A percentile compares a stretch with the other conserved stretches of the same genome.
Evolutionary conservation across 352 stramenopile genomes (phyloP).

Genomic region (Aphanomyces invadans): DNA sequence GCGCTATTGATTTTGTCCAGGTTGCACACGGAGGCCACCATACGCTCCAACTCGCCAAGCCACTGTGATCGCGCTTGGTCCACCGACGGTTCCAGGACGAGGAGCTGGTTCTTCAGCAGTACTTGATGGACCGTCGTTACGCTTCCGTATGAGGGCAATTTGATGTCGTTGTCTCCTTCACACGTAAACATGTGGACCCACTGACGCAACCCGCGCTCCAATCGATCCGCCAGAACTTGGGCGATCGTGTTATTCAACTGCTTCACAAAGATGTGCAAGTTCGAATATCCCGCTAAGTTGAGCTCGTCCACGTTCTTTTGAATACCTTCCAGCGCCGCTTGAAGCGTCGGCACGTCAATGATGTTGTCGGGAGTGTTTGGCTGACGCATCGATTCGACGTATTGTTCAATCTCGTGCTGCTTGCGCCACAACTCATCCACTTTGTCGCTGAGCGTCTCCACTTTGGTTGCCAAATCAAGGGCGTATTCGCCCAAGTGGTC

Average conservation of each 20-base stretch:
- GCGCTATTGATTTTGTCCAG: slow-evolving; percentile 86
- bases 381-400: slow-evolving; percentile 81
- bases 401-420: slow-evolving; percentile 87
- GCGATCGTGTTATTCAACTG: slow-evolving; percentile 86
- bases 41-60: slow-evolving; percentile 88
- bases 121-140: slow-evolving; percentile 83
- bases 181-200: slow-evolving; percentile 65
- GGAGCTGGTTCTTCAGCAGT: slow-evolving; percentile 93
- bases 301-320: slow-evolving; percentile 92
- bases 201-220: slow-evolving; percentile 48
- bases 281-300: slow-evolving; percentile 90
- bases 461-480: slow-evolving; percentile 82
- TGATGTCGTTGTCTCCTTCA: slow-evolving; percentile 25
- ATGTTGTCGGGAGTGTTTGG: too few relatives aligned
- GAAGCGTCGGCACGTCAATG: slow-evolving; percentile 43
- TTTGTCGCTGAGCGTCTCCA: slow-evolving; percentile 96
- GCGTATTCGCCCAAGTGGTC: slow-evolving; percentile 84
- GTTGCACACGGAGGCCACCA: slow-evolving; percentile 91
- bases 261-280: slow-evolving; percentile 88
- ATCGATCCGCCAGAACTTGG: slow-evolving; percentile 71
- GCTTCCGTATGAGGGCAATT: too few relatives aligned
- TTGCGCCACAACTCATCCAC: slow-evolving; percentile 94
- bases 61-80: slow-evolving; percentile 83
- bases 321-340: slow-evolving; percentile 65
- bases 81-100: slow-evolving; percentile 94